These are phyloP conservation scores for Pisolithus thermaeus DNA, from an alignment of 1,284 basidiomycete species.

Conservation along the genomic window DNA sequence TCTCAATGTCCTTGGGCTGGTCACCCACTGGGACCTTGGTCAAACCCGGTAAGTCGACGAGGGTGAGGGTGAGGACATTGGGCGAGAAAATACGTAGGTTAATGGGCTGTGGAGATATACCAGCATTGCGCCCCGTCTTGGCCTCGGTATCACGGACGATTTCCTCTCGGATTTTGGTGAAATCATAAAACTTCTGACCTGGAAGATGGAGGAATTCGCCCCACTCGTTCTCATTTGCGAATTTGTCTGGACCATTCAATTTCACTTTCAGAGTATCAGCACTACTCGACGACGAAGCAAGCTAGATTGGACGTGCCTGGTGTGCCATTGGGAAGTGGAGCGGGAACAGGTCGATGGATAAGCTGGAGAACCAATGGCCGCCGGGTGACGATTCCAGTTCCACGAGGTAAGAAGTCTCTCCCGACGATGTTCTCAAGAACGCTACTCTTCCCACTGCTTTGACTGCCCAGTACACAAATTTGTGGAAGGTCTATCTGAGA, in stretches of 20 bases:
- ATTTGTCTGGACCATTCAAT: conserved; percentile 52
- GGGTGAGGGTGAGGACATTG: conserved; percentile 92
- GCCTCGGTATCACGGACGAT: conserved; percentile 96
- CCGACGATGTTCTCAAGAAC: conserved; percentile 96
- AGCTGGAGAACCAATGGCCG: conserved; percentile 94
- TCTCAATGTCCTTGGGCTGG: conserved; percentile 96
- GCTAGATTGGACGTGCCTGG: conserved; percentile 26
- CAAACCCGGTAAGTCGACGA: conserved; percentile 95
- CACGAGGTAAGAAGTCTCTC: conserved; percentile 94
- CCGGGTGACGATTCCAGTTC: conserved; percentile 95
- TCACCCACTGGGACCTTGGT: conserved; percentile 98
- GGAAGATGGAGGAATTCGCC: conserved; percentile 97
- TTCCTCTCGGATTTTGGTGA: conserved; percentile 93
- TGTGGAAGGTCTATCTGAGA: conserved; percentile 79
- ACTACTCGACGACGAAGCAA: conserved; percentile 6
- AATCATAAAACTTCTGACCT: conserved; percentile 96
- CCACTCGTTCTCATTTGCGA: conserved; percentile 91
- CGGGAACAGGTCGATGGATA: conserved; percentile 70
- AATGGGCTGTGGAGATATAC: conserved; percentile 94
- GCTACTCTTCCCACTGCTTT: conserved; percentile 85
- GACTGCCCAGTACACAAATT: conserved; percentile 81
- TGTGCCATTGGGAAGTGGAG: conserved; percentile 43
- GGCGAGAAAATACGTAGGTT: conserved; percentile 96
- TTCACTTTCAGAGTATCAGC: conserved; percentile 28
- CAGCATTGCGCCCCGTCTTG: conserved; percentile 96